Evolutionary conservation across 495 filamentous ascomycete genomes (phyloP), one percentile per base, ranked within the genome.

Genomic region (Penicillium canariense): DNA sequence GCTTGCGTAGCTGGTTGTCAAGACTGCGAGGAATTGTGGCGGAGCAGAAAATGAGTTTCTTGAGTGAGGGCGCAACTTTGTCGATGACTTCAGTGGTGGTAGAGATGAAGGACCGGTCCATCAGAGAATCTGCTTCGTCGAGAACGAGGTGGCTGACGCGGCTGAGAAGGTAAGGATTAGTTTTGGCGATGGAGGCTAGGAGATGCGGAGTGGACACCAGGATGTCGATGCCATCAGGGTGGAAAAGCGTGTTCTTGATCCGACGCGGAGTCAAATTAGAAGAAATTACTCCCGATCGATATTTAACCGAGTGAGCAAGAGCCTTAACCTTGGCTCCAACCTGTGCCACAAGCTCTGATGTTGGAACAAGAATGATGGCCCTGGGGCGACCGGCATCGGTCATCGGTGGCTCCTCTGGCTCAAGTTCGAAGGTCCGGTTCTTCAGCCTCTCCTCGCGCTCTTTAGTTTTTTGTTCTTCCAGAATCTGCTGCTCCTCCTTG

Each of bases 41-140:
- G 3, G 94, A 97, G 77, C 94, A 97, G 52, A 97, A 83, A 20
- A 98, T 82, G n/a, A 97, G 79, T 64, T 96, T 90, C 54, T 87
- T 82, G 8, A 97, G 77, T 0, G 89, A 90, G 2, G 90, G 87
- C 2, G 83, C 77, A 3, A 81, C 78, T 56, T 87, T 85, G 63
- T 92, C 87, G 55, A 97, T 81, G 54, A 97, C 86, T 43, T 82
- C 79, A 12, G 83, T 86, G 1, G 95, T 97, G 25, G 85, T 85
- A 1, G 89, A 87, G 2, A 85, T 72, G 76, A 98, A 98, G 27
- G 89, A 90, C 47, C 91, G 87, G 69, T 98, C 95, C 64, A 97
- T 82, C 11, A 98, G 83, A 11, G 91, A 96, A 71, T 98, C 94
- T 22, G 94, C 94, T 70, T 98, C 94, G 66, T 98, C 94, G 47